Evolutionary conservation across 2,329 filamentous ascomycete genomes (phyloP).

Genomic region (Metarhizium robertsii): DNA sequence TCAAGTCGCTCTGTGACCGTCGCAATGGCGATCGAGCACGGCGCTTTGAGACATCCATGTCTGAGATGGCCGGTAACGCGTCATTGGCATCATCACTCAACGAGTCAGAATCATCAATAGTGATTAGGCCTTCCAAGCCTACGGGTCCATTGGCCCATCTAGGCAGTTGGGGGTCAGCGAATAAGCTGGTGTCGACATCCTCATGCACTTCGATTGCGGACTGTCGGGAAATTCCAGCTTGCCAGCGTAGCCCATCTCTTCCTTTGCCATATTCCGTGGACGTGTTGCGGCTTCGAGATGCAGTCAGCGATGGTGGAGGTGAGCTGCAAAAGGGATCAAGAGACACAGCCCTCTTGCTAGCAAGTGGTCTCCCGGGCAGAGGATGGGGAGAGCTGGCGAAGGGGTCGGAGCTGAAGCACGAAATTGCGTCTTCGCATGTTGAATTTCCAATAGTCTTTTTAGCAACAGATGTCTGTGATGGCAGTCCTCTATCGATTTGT

Average conservation of each 20-base stretch:
- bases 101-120: slow-evolving; percentile 25
- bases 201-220: not conserved
- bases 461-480: not conserved
- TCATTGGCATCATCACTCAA: slow-evolving; percentile 32
- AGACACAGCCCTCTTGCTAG: slow-evolving; percentile 6
- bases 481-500: not conserved
- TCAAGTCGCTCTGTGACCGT: slow-evolving; percentile 22
- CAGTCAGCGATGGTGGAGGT: not conserved
- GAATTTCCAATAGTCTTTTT: not conserved
- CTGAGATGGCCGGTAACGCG: slow-evolving; percentile 38
- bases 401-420: slow-evolving; percentile 18
- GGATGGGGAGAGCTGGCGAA: slow-evolving; percentile 25
- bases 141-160: not conserved
- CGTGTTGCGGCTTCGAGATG: not conserved
- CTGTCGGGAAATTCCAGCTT: not conserved
- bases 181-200: not conserved
- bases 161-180: not conserved
- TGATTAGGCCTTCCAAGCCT: slow-evolving; percentile 17
- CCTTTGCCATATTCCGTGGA: not conserved
- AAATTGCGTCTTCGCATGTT: not conserved
- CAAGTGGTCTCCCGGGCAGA: not conserved
- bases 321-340: slow-evolving; percentile 11
- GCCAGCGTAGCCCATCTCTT: too few species aligned
- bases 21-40: slow-evolving; percentile 15
- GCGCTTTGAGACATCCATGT: slow-evolving; percentile 24